phyloP scores from a whole-genome alignment of 192 early-diverging fungal species.

The Linnemannia exigua region DNA sequence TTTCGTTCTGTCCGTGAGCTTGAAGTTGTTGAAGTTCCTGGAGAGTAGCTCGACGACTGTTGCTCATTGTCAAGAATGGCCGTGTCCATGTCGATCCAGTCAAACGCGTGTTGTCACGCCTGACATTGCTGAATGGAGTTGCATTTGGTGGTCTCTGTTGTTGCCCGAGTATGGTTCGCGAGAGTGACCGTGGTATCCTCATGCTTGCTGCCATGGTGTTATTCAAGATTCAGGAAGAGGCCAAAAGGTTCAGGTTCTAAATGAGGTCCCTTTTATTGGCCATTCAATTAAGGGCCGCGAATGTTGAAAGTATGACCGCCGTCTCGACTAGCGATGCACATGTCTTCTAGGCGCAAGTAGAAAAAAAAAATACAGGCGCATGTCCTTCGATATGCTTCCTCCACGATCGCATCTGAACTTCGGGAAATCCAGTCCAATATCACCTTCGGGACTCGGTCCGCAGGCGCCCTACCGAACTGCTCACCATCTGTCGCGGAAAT shows the following conservation, averaged over 20 bases:
- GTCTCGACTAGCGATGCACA: no score
- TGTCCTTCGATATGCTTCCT: not conserved
- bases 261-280: no score
- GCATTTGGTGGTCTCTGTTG: not conserved
- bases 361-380: no score
- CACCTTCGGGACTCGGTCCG: not conserved
- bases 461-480: not conserved
- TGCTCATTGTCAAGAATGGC: not conserved
- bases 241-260: no score
- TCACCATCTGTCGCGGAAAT: not conserved
- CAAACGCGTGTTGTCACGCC: not conserved
- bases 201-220: not conserved
- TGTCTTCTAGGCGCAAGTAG: no score
- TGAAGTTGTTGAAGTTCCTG: not conserved
- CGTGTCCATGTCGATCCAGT: not conserved
- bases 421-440: not conserved
- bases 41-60: not conserved
- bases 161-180: not conserved
- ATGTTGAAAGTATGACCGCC: no score
- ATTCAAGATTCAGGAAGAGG: no score
- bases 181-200: slow-evolving; percentile 6
- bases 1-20: not conserved
- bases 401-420: not conserved
- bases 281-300: no score
- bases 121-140: not conserved